These are phyloP conservation scores for Fraxinus excelsior DNA, from an alignment of 257 asterid species.

Conservation along the genomic window DNA sequence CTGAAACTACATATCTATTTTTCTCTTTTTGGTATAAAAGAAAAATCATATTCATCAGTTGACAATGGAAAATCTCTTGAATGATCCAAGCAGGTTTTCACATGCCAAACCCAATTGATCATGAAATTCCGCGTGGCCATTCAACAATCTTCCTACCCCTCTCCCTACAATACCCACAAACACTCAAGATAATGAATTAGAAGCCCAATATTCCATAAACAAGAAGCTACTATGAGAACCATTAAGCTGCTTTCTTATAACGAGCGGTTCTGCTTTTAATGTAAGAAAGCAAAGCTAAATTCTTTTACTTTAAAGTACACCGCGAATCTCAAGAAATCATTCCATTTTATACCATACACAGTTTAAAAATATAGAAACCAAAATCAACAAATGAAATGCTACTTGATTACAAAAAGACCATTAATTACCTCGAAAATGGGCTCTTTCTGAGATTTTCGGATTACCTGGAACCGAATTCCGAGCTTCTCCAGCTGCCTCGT, in stretches of 20 bases:
- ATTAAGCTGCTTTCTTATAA: background rate
- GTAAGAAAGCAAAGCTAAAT: background rate
- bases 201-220: conserved; percentile 13
- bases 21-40: too few relatives aligned
- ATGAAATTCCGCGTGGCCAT: too few relatives aligned
- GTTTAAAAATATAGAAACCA: background rate
- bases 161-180: background rate
- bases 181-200: background rate
- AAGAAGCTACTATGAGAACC: background rate
- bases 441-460: conserved; percentile 69
- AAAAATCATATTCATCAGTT: too few relatives aligned
- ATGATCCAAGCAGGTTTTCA: too few relatives aligned
- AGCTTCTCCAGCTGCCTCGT: conserved; percentile 60
- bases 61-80: background rate
- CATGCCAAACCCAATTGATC: too few relatives aligned
- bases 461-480: conserved; percentile 68
- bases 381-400: background rate
- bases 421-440: conserved; percentile 65
- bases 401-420: background rate
- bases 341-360: background rate
- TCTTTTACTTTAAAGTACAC: background rate
- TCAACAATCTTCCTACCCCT: too few relatives aligned
- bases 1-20: too few relatives aligned
- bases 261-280: background rate
- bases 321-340: background rate